Evolutionary conservation across 768 basidiomycete species (phyloP).

Genomic region (Russula lepida): DNA sequence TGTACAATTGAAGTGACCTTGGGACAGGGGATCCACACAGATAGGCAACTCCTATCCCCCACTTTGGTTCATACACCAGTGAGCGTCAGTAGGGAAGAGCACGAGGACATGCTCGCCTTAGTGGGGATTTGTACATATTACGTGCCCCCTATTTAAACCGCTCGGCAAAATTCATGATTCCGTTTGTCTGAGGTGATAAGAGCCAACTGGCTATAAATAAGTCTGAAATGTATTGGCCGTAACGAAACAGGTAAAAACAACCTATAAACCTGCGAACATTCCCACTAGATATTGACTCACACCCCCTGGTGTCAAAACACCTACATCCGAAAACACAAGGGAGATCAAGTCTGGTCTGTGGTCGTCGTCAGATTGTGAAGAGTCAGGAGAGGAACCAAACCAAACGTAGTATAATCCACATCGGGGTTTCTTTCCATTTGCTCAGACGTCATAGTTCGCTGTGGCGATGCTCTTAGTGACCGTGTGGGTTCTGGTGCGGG

Average conservation of each 20-base stretch:
- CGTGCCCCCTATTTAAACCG: not conserved
- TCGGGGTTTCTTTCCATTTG: constrained; percentile 79
- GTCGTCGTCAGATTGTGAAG: constrained; percentile 17
- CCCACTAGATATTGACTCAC: constrained; percentile 94
- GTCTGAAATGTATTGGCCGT: not conserved
- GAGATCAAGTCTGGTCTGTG: constrained; percentile 84
- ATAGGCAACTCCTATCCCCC: constrained; percentile 5
- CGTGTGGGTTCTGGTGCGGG: constrained; percentile 10
- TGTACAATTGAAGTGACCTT: not conserved
- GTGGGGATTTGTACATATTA: not conserved
- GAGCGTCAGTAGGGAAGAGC: not conserved
- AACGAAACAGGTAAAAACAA: not conserved
- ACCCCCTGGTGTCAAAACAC: constrained; percentile 85
- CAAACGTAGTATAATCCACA: constrained; percentile 88
- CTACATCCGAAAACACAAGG: constrained; percentile 90
- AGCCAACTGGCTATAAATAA: not conserved
- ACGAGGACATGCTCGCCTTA: not conserved
- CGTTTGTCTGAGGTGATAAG: not conserved
- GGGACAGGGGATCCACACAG: constrained; percentile 5
- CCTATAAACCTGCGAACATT: constrained; percentile 70
- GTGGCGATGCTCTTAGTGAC: constrained; percentile 22
- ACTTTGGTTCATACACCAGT: constrained; percentile 16
- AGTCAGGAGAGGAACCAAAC: constrained; percentile 1
- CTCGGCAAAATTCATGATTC: not conserved
- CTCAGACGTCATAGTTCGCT: constrained; percentile 62